Evolutionary conservation across 306 rosid genomes (phyloP), one percentile per base, ranked within the genome.

Genomic region (Trichosanthes cucumerina): DNA sequence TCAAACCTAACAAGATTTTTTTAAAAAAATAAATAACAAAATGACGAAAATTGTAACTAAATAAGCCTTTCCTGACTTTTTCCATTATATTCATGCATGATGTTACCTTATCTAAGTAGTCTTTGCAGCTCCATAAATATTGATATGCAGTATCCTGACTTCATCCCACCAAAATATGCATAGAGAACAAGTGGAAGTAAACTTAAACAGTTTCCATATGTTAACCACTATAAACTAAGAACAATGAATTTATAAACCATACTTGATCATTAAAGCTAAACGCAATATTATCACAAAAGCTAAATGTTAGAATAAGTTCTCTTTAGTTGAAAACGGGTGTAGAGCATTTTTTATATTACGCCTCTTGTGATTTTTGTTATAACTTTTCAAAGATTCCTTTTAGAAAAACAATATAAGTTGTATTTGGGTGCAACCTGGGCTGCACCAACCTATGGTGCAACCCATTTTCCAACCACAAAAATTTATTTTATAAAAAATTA

Each of bases 101-200:
- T 59, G 77, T 6, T 84, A 92, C 97, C 94, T 90, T 89, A 84
- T 94, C 95, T 80, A 90, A 83, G 85, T 85, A 82, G 49, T 78
- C 90, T 84, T 84, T 92, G 88, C 92, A 88, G 79, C 84, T 90
- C 96, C 97, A 89, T 57, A 92, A 77, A 85, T 87, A 94, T 80
- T 77, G 92, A 84, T 47, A 94, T 80, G 91, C 90, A 39, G 80
- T 81, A 84, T 90, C 98, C 98, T 92, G 84, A 75, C 63, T 82
- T 89, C 83, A 83, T 63, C 69, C 64, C 63, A 44, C 41, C n/a
- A 54, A 76, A 7, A 60, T 21, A 44, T 70, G 53, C 76, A 44
- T 70, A 44, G 13, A 43, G 38, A 44, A 23, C 53, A 44, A 9
- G 54, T 70, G 26, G 38, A 24, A 44, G 33, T 43, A 69, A 23